phyloP scores from a whole-genome alignment of 768 basidiomycete genomes.

The Naganishia vaughanmartiniae region DNA sequence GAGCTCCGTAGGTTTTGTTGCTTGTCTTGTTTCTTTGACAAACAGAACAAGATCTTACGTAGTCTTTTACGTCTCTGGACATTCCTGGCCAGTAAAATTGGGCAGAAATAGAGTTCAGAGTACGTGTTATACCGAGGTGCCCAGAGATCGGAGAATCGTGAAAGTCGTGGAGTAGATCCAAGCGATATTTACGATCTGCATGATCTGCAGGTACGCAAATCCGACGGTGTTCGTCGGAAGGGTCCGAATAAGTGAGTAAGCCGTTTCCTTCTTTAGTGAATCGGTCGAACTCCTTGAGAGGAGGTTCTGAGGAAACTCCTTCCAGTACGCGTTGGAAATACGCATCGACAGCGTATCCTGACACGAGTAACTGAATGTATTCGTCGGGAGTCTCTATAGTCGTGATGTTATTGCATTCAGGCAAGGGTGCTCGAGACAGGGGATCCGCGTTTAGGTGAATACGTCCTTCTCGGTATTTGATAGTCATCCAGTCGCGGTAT shows the following conservation, averaged over 20 bases:
- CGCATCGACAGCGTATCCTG: not conserved
- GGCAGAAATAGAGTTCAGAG: not conserved
- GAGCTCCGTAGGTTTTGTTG: conserved; percentile 39
- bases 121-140: not conserved
- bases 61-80: not conserved
- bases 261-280: not conserved
- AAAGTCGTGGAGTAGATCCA: not conserved
- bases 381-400: not conserved
- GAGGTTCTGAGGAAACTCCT: not conserved
- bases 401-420: conserved; percentile 16
- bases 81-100: too few species aligned
- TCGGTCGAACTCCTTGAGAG: not conserved
- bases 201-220: not conserved
- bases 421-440: too few species aligned
- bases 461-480: conserved; percentile 26
- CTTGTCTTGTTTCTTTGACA: not conserved
- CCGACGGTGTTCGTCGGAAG: not conserved
- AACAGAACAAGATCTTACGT: conserved; percentile 37
- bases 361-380: not conserved
- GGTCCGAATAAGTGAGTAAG: not conserved
- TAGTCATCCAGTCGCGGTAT: conserved; percentile 4
- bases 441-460: conserved; percentile 5
- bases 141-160: not conserved
- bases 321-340: not conserved
- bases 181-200: not conserved